phyloP scores from a whole-genome alignment of 1,139 yeast genomes.

The Pichia sp. region DNA sequence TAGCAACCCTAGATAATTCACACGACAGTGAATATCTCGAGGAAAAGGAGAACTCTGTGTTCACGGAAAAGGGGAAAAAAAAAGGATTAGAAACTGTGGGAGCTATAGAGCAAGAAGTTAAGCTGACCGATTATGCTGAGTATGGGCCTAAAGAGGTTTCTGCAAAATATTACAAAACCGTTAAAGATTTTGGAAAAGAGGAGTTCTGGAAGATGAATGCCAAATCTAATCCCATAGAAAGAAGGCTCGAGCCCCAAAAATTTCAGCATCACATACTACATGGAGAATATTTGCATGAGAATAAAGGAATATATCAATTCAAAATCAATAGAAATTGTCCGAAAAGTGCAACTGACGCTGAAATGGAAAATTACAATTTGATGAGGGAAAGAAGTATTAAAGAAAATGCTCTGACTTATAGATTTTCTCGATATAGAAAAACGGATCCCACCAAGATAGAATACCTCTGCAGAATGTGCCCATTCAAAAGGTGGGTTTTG shows the following conservation, averaged over 20 bases:
- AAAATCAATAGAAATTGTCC: constrained; percentile 19
- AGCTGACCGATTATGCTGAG: neutral
- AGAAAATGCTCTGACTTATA: constrained; percentile 15
- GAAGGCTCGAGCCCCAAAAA: constrained; percentile 19
- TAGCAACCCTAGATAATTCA: neutral
- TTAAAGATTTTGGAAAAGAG: constrained; percentile 6
- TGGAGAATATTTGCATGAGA: neutral
- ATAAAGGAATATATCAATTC: constrained; percentile 2
- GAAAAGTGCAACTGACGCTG: constrained; percentile 17
- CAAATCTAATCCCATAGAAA: neutral
- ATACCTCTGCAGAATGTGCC: constrained; percentile 23
- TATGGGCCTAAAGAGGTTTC: neutral
- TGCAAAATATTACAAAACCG: constrained; percentile 1
- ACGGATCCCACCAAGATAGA: constrained; percentile 1
- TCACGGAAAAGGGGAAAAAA: neutral
- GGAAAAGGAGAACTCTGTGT: neutral
- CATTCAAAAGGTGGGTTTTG: constrained; percentile 22
- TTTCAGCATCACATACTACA: constrained; percentile 22
- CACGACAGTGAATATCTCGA: neutral
- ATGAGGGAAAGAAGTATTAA: constrained; percentile 10
- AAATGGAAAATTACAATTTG: constrained; percentile 7
- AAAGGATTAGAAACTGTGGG: neutral
- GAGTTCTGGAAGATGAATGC: constrained; percentile 15
- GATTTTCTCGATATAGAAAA: constrained; percentile 14
- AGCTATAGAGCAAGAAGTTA: neutral